These are phyloP conservation scores for Inosperma sp. DNA, from an alignment of 768 basidiomycete species.

Conservation along the genomic window DNA sequence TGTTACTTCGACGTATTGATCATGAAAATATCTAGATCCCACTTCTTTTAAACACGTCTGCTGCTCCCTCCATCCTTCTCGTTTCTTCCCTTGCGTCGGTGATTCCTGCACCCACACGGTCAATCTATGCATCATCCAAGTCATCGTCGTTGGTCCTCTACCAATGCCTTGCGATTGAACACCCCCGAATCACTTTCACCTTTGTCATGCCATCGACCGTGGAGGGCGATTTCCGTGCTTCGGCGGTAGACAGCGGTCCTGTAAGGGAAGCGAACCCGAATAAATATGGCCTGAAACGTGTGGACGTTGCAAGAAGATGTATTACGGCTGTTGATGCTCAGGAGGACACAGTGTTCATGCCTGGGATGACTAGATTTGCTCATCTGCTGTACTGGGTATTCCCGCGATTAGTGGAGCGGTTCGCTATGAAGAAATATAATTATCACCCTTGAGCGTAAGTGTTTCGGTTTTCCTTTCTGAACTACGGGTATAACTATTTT, in stretches of 20 bases:
- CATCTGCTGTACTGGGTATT: slow-evolving; percentile 63
- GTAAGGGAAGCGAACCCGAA: slow-evolving; percentile 50
- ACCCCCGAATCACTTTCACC: slow-evolving; percentile 62
- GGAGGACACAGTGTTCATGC: slow-evolving; percentile 58
- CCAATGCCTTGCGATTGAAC: slow-evolving; percentile 76
- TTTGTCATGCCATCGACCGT: slow-evolving; percentile 65
- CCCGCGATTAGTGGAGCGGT: slow-evolving; percentile 53
- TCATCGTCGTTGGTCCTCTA: slow-evolving; percentile 72
- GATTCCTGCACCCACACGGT: slow-evolving; percentile 81
- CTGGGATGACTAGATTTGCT: slow-evolving; percentile 40
- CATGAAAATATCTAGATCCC: slow-evolving; percentile 58
- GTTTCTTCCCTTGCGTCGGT: slow-evolving; percentile 74
- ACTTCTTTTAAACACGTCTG: slow-evolving; percentile 58
- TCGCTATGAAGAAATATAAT: slow-evolving; percentile 62
- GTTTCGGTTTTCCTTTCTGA: neutral
- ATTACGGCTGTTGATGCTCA: slow-evolving; percentile 55
- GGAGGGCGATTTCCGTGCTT: slow-evolving; percentile 73
- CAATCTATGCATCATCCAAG: slow-evolving; percentile 83
- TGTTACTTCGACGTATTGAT: neutral
- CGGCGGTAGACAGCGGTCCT: slow-evolving; percentile 60
- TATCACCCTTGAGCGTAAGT: slow-evolving; percentile 27
- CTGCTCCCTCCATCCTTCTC: slow-evolving; percentile 68
- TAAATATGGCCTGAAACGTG: slow-evolving; percentile 53
- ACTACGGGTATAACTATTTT: too few species aligned
- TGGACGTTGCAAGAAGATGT: slow-evolving; percentile 55